Percentiles rank a stretch among this genome's conserved stretches.
Evolutionary conservation across 305 asterid genomes (phyloP).

Genomic region (Ajuga reptans): DNA sequence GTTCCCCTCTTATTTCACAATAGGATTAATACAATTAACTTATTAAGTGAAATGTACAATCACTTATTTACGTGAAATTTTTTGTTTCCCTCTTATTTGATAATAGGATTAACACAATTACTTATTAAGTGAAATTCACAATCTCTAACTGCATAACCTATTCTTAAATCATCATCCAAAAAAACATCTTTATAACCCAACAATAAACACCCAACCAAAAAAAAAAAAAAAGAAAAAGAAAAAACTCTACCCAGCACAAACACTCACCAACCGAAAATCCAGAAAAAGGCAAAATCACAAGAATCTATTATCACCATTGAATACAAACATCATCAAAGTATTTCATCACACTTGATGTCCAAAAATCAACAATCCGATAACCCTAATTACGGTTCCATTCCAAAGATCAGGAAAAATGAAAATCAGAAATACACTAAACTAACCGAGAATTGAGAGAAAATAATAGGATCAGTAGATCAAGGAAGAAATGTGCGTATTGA

Average conservation of each 20-base stretch:
- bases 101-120: constrained; percentile 12
- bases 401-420: background rate
- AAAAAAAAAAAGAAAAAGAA: background rate
- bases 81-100: background rate
- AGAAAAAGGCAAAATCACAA: background rate
- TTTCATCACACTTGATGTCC: constrained; percentile 8
- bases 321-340: constrained; percentile 14
- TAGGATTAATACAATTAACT: constrained; percentile 8
- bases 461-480: constrained; percentile 22
- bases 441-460: constrained; percentile 22
- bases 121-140: background rate
- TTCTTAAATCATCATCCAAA: background rate
- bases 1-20: background rate
- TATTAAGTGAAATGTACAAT: background rate
- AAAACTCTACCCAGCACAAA: constrained; percentile 21
- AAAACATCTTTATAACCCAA: background rate
- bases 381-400: background rate
- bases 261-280: constrained; percentile 16
- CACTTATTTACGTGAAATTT: background rate
- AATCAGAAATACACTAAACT: constrained; percentile 17
- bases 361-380: constrained; percentile 16
- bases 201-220: background rate
- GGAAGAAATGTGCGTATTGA: constrained; percentile 5
- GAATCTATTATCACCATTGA: constrained; percentile 21
- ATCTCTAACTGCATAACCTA: background rate